Evolutionary conservation across 2,329 filamentous ascomycete species (phyloP).

Genomic region (Monilinia fructigena): DNA sequence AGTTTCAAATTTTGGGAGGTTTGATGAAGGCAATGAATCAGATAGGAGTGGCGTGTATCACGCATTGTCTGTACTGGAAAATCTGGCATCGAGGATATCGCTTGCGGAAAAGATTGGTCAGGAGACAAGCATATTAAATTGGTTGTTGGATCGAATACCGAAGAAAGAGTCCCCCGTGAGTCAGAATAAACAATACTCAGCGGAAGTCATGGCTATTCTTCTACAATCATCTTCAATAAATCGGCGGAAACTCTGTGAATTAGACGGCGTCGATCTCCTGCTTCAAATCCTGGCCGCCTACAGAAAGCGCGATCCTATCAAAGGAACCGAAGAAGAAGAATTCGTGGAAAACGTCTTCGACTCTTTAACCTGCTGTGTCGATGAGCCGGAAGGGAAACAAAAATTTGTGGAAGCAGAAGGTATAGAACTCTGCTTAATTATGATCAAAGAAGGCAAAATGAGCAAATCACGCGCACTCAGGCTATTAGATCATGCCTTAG

Average conservation of each 20-base stretch:
- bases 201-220: slow-evolving; percentile 87
- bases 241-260: slow-evolving; percentile 57
- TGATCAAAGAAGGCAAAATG: slow-evolving; percentile 85
- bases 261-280: slow-evolving; percentile 74
- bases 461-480: slow-evolving; percentile 76
- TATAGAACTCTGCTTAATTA: slow-evolving; percentile 85
- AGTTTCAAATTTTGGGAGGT: slow-evolving; percentile 72
- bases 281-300: slow-evolving; percentile 84
- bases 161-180: slow-evolving; percentile 64
- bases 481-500: slow-evolving; percentile 78
- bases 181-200: slow-evolving; percentile 94
- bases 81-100: slow-evolving; percentile 69
- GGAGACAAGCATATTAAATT: slow-evolving; percentile 67
- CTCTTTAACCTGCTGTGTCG: slow-evolving; percentile 74
- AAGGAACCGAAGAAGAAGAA: slow-evolving; percentile 87
- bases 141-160: slow-evolving; percentile 75
- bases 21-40: slow-evolving; percentile 72
- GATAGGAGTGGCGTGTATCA: slow-evolving; percentile 88
- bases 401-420: slow-evolving; percentile 90
- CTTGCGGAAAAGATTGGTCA: slow-evolving; percentile 71
- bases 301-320: slow-evolving; percentile 79
- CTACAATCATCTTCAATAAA: slow-evolving; percentile 72
- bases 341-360: slow-evolving; percentile 95
- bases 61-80: slow-evolving; percentile 79
- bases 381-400: slow-evolving; percentile 70